Base-by-base conservation (phyloP, 169 alveolate genomes). In the Cryptosporidium baileyi region DNA sequence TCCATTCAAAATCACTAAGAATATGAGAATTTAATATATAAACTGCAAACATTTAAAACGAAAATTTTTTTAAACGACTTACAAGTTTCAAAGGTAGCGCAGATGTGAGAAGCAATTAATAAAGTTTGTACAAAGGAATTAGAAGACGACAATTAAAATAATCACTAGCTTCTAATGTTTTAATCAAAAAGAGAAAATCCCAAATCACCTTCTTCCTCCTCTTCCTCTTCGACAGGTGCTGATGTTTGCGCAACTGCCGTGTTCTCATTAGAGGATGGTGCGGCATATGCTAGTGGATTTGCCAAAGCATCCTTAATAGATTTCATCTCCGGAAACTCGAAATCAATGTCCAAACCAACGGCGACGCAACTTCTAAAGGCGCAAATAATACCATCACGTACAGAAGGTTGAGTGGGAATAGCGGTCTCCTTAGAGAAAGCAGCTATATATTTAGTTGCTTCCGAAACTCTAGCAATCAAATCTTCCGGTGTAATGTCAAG, bases 301-400 rank as follows among this genome's bases (percentile, higher is more conserved):
- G 96, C 97, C 40, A 97, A 91, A 61, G 96, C 95, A 36, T 91
- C 91, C 90, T 96, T 95, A 74, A 97, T 65, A 44, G 90, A 89
- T 89, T 96, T 91, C 93, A 97, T 96, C 90, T 97, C 95, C 60
- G 97, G 97, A 96, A 98, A 97, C 51, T 94, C 91, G 82, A 90
- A 96, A 89, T 94, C 98, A 63, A 97, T 82, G 52, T 93, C 99
- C 61, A 96, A 89, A 44, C 97, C 98, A 80, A 97, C 92, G 3
- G 99, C 96, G 60, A 96, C 99, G 89, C 98, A 94, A 90, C 97
- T 94, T 92, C 96, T 97, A 96, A 97, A 98, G 34, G 98, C 99
- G 80, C 93, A 96, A 51, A 96, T 89, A 79, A 98, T 63, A 40
- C 97, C 82, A 89, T 97, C 98, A 61, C 98, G 98, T 51, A 95